Base-by-base conservation (phyloP, 148 eudicot species). In the Gaultheria prostrata region DNA sequence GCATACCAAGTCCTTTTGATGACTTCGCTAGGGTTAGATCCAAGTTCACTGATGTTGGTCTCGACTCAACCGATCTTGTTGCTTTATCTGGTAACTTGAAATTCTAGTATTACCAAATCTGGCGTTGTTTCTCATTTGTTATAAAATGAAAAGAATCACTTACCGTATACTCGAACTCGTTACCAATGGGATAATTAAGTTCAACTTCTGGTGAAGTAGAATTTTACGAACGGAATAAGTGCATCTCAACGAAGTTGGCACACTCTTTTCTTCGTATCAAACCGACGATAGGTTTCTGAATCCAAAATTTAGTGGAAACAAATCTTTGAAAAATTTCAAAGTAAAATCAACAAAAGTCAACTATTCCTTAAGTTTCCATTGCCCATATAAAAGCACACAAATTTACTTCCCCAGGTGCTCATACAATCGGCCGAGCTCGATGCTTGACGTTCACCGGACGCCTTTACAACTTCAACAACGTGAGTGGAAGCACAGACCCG, bases 361-460 rank as follows among this genome's bases (percentile, higher is more conserved):
- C 43, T 39, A 39, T 39, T 39, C 43, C 43, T 4, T 39, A 39
- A 39, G 43, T 39, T 5, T 39, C 43, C 43, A 39, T 39, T 39
- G 43, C 6, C 43, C 3, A 39, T 12, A 28, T 67, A 15, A 67
- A 28, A 65, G 71, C 18, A 12, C 50, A 21, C 28, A 35, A 74
- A 75, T 50, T 77, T 26, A 3, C 18, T 50, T 80, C 13, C 17
- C n/a, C 75, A 80, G 93, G 91, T 50, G 89, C 90, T 6, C 93
- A 91, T 83, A 88, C 93, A 3, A 82, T 90, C 15, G 93, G 93
- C 54, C 26, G 84, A 5, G 87, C 90, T 2, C 86, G 70, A 32
- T 91, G 92, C 77, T 59, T 50, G 13, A n/a, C 69, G 26, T 82
- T 91, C 78, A 26, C 54, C 57, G 73, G 43, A 8, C 88, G 92